phyloP scores from a whole-genome alignment of 805 yeast genomes.

The Zygosaccharomyces siamensis region DNA sequence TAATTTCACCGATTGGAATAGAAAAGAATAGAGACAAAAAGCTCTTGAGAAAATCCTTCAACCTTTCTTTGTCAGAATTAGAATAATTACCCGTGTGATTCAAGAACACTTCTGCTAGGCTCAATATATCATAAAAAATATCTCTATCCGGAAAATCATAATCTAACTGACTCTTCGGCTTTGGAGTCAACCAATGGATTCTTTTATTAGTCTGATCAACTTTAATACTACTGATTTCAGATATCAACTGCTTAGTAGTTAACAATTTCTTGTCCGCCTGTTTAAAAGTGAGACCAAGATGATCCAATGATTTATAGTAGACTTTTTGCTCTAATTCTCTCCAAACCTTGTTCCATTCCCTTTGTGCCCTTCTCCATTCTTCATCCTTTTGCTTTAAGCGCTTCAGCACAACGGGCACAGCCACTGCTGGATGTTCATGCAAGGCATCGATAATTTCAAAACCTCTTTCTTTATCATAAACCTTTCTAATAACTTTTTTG shows the following conservation, averaged over 20 bases:
- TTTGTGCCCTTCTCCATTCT: constrained; percentile 96
- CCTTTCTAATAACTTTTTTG: constrained; percentile 85
- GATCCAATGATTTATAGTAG: constrained; percentile 89
- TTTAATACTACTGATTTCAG: constrained; percentile 88
- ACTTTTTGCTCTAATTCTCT: constrained; percentile 96
- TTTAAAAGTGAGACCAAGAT: constrained; percentile 90
- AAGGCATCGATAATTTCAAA: constrained; percentile 93
- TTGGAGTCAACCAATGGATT: constrained; percentile 78
- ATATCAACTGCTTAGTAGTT: constrained; percentile 83
- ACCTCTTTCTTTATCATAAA: constrained; percentile 92
- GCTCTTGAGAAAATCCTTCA: constrained; percentile 63
- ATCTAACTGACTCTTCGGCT: constrained; percentile 69
- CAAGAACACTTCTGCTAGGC: constrained; percentile 62
- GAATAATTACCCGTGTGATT: constrained; percentile 70
- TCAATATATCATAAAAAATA: constrained; percentile 68
- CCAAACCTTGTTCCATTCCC: constrained; percentile 99
- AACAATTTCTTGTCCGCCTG: constrained; percentile 91
- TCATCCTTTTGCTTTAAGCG: constrained; percentile 96
- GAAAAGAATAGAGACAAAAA: constrained; percentile 72
- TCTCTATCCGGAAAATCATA: constrained; percentile 61
- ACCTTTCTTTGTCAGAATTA: constrained; percentile 69
- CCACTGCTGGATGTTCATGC: constrained; percentile 91
- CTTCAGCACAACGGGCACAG: constrained; percentile 88
- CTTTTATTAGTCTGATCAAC: constrained; percentile 87
- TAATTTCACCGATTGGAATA: constrained; percentile 46